These are phyloP conservation scores for Olyra latifolia DNA, from an alignment of 176 grass and related monocot species.

Conservation along the genomic window DNA sequence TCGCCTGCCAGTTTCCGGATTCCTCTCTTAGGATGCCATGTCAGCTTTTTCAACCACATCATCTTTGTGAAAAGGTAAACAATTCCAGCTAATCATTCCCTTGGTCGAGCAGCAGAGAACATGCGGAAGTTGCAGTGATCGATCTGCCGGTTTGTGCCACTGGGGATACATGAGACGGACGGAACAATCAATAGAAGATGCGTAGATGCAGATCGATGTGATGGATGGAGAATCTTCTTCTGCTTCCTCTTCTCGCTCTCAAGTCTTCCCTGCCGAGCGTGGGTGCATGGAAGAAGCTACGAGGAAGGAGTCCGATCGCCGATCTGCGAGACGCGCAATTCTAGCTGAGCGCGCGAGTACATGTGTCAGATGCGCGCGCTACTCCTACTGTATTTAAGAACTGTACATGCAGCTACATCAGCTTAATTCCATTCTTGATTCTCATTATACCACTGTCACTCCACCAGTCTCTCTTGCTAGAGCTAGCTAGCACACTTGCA, in stretches of 20 bases:
- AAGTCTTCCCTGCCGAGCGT: not conserved
- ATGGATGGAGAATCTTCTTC: conserved; percentile 6
- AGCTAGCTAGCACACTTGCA: not conserved
- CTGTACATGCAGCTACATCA: not conserved
- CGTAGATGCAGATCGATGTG: conserved; percentile 18
- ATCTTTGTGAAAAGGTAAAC: not conserved
- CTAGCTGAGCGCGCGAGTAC: conserved; percentile 17
- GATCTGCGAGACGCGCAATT: conserved; percentile 34
- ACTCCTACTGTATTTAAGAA: conserved; percentile 25
- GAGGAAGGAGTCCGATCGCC: conserved; percentile 20
- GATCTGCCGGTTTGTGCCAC: conserved; percentile 2
- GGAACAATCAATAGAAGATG: conserved; percentile 36
- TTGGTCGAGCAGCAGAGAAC: not conserved
- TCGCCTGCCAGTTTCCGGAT: not conserved
- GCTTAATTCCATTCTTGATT: not conserved
- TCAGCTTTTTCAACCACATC: conserved; percentile 13
- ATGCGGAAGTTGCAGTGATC: not conserved
- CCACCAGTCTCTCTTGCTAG: not conserved
- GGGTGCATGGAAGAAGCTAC: not conserved
- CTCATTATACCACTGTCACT: not conserved
- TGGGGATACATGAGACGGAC: not conserved
- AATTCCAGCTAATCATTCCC: conserved; percentile 24
- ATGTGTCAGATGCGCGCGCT: not conserved
- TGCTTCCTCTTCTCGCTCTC: not conserved
- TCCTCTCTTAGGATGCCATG: not conserved